Evolutionary conservation across 2,329 filamentous ascomycete genomes (phyloP).

Genomic region (Epichloe elymi): DNA sequence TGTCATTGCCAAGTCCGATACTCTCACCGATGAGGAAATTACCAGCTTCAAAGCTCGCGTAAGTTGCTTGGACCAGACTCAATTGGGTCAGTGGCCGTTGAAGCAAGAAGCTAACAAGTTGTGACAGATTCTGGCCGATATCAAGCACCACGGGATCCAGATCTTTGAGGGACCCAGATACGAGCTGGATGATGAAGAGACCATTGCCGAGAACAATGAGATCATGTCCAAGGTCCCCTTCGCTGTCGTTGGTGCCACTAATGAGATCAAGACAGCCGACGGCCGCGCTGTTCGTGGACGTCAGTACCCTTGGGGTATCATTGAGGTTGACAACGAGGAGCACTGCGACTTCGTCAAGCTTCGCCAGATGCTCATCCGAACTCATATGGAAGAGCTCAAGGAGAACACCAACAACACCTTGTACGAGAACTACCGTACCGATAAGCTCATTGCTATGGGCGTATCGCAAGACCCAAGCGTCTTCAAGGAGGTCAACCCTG

Average conservation of each 20-base stretch:
- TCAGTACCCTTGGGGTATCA: slow-evolving; percentile 94
- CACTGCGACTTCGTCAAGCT: slow-evolving; percentile 99
- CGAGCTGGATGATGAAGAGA: slow-evolving; percentile 98
- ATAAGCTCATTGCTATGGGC: slow-evolving; percentile 97
- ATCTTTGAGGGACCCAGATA: slow-evolving; percentile 98
- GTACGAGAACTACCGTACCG: slow-evolving; percentile 99
- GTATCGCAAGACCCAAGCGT: slow-evolving; percentile 97
- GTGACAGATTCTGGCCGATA: slow-evolving; percentile 80
- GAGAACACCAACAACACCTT: slow-evolving; percentile 98
- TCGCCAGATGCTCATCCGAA: slow-evolving; percentile 98
- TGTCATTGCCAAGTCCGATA: slow-evolving; percentile 97
- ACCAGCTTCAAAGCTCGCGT: slow-evolving; percentile 90
- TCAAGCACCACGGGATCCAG: slow-evolving; percentile 92
- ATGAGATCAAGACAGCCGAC: slow-evolving; percentile 81
- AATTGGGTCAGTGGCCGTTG: neutral
- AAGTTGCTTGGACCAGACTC: slow-evolving; percentile 28
- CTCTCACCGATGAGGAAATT: slow-evolving; percentile 94
- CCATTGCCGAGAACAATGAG: slow-evolving; percentile 98
- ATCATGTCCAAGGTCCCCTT: slow-evolving; percentile 99
- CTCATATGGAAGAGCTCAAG: slow-evolving; percentile 99
- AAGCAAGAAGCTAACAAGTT: slow-evolving; percentile 6
- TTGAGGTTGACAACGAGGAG: slow-evolving; percentile 99
- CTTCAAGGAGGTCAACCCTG: slow-evolving; percentile 99
- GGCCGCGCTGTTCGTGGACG: slow-evolving; percentile 93
- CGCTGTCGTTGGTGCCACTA: slow-evolving; percentile 91